phyloP scores from a whole-genome alignment of 331 rosid genomes.

The Prunus yedoensis region DNA sequence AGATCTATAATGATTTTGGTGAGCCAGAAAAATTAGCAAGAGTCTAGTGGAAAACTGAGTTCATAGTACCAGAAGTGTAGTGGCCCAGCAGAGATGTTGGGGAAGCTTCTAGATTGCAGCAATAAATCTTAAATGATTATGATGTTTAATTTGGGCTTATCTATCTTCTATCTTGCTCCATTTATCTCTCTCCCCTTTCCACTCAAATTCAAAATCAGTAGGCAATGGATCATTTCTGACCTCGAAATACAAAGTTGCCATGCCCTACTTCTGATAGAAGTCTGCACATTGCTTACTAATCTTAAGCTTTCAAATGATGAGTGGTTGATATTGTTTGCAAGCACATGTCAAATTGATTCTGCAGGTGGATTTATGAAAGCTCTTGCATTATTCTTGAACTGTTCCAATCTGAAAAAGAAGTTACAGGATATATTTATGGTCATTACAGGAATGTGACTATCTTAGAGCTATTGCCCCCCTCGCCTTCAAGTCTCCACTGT shows the following conservation, averaged over 20 bases:
- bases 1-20: background rate
- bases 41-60: background rate
- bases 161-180: background rate
- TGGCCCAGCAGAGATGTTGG: background rate
- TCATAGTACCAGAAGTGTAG: background rate
- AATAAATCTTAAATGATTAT: background rate
- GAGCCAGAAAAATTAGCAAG: background rate
- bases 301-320: constrained; percentile 8
- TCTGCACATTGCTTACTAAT: background rate
- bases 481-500: constrained; percentile 86
- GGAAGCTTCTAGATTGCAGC: background rate
- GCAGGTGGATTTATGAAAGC: background rate
- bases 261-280: background rate
- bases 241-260: background rate
- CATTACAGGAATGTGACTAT: constrained; percentile 84
- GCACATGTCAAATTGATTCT: background rate
- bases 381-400: constrained; percentile 8
- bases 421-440: constrained; percentile 21
- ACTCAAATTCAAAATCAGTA: background rate
- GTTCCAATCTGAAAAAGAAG: constrained; percentile 21
- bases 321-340: constrained; percentile 7
- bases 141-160: background rate
- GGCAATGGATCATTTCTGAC: background rate
- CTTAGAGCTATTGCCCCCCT: constrained; percentile 76
- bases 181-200: background rate